Evolutionary conservation across 371 early-diverging fungal species (phyloP), one percentile per base, ranked within the genome.

Genomic region (Lichtheimia ornata): DNA sequence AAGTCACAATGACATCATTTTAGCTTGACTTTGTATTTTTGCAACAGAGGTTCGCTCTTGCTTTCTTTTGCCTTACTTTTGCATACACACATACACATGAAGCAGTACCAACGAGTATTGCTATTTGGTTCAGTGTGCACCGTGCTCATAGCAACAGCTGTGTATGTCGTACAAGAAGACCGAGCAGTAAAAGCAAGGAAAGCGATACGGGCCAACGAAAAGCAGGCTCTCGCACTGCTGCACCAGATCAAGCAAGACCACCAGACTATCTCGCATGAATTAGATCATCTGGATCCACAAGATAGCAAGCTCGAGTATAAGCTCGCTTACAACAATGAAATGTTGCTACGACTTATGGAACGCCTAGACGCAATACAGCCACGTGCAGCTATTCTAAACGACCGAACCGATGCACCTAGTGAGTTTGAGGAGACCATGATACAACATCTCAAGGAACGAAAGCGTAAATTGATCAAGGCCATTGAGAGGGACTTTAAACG

Each of bases 351-450:
- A 47, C 56, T 75, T 2, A 62, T 79, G 66, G 79, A 79, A 17
- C 63, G 72, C 17, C 52, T 79, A 1, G 79, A 79, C 30, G 69
- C 76, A 12, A 72, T 79, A 47, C 63, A 66, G 47, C 79, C 79
- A 17, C 56, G 59, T 30, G 58, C 56, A 14, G 65, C 61, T 9
- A 62, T 79, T 59, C 47, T 74, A 35, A 20, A 17, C 6, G 41
- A 35, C 43, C 20, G 27, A 25, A 18, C 24, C 17, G 43, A 54
- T 3, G 52, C 62, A 7, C 66, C 67, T 12, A 69, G 62, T 14
- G 58, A 55, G 2, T 64, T 58, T 59, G 77, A 77, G 40, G 25
- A 55, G 2, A 17, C 43, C 1, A 40, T 72, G n/a, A 63, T 72
- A 0, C 44, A 70, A n/a, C 61, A 65, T 24, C 47, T 77, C 24